These are phyloP conservation scores for Mucor plumbeus DNA, from an alignment of 371 early-diverging fungal genomes.

Conservation along the genomic window DNA sequence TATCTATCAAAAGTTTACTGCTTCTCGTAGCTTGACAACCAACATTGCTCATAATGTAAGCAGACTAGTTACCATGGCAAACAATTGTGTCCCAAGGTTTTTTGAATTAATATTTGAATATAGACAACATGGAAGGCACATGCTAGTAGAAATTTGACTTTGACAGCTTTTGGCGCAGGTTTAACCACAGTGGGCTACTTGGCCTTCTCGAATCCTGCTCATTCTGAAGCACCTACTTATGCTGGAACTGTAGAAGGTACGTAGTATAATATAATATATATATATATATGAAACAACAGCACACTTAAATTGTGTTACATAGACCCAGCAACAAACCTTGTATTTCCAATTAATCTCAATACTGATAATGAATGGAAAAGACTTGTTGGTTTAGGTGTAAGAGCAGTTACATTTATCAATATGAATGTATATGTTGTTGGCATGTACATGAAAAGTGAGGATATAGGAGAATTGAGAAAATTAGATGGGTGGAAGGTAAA, in stretches of 20 bases:
- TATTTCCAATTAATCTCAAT: constrained; percentile 44
- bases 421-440: constrained; percentile 72
- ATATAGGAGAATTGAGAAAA: constrained; percentile 38
- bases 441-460: constrained; percentile 59
- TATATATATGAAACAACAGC: neutral
- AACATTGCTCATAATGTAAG: constrained; percentile 4
- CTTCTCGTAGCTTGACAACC: constrained; percentile 4
- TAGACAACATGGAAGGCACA: neutral
- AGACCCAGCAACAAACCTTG: constrained; percentile 44
- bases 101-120: neutral
- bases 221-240: constrained; percentile 34
- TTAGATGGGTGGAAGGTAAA: constrained; percentile 45
- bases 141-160: neutral
- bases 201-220: constrained; percentile 21
- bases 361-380: constrained; percentile 45
- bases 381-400: constrained; percentile 69
- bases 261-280: neutral
- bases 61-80: neutral
- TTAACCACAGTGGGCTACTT: constrained; percentile 5
- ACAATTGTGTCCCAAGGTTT: neutral
- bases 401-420: constrained; percentile 72
- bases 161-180: constrained; percentile 1
- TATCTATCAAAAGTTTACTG: neutral
- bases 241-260: constrained; percentile 50
- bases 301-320: neutral